These are phyloP conservation scores for Malus hybrid DNA, from an alignment of 331 rosid species.

Conservation along the genomic window DNA sequence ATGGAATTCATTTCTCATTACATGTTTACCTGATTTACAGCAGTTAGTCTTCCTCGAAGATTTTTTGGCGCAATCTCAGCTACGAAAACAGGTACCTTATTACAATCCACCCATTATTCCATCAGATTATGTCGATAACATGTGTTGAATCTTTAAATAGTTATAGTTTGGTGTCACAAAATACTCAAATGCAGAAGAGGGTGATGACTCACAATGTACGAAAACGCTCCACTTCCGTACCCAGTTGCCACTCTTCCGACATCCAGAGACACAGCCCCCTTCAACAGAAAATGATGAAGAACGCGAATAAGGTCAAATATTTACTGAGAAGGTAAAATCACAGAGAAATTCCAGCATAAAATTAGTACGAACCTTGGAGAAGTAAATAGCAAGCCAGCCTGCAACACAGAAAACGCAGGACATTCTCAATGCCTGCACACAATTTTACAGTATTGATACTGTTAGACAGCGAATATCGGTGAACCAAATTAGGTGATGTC, in stretches of 20 bases:
- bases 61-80: constrained; percentile 92
- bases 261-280: constrained; percentile 64
- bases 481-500: neutral
- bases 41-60: constrained; percentile 79
- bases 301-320: neutral
- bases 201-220: constrained; percentile 59
- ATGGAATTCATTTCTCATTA: neutral
- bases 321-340: constrained; percentile 3
- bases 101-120: neutral
- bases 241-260: constrained; percentile 90
- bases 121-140: neutral
- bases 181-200: neutral
- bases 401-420: constrained; percentile 57
- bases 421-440: constrained; percentile 79
- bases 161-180: neutral
- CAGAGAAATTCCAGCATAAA: neutral
- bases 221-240: constrained; percentile 93
- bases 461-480: constrained; percentile 2
- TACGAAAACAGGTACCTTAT: constrained; percentile 76
- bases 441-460: neutral
- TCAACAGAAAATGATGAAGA: constrained; percentile 8
- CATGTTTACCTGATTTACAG: constrained; percentile 64
- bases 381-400: constrained; percentile 82
- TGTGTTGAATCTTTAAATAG: neutral
- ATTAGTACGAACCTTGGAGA: constrained; percentile 47